Evolutionary conservation across 1,284 basidiomycete species (phyloP).

Genomic region (Thelephora terrestris): DNA sequence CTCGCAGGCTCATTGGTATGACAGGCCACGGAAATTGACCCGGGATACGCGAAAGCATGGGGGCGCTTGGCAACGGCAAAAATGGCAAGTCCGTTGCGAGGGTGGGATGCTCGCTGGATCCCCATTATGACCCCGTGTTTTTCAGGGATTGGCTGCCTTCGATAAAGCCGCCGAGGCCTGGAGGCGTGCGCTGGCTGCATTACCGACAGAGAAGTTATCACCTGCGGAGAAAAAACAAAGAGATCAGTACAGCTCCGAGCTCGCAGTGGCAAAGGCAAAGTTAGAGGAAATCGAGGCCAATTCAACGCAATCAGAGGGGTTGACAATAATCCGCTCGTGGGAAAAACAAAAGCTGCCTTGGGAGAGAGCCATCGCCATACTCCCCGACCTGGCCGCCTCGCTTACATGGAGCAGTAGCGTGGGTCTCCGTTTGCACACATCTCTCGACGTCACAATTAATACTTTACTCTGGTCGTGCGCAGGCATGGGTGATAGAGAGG

Average conservation of each 20-base stretch:
- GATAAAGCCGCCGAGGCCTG: conserved; percentile 13
- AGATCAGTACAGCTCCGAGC: conserved; percentile 17
- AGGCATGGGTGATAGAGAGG: conserved; percentile 26
- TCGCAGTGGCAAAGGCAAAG: conserved; percentile 8
- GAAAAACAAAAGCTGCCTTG: no score
- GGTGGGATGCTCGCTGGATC: no score
- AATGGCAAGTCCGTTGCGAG: conserved; percentile 20
- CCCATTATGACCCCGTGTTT: no score
- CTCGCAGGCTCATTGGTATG: background rate
- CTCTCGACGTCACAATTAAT: background rate
- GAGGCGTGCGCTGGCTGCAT: conserved; percentile 15
- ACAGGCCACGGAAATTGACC: conserved; percentile 25
- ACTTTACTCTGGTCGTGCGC: background rate
- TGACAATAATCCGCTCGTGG: no score
- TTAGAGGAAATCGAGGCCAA: no score
- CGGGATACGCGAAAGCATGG: conserved; percentile 27
- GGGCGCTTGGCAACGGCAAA: conserved; percentile 22
- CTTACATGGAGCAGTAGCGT: conserved; percentile 12
- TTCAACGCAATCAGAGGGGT: no score
- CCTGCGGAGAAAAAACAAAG: conserved; percentile 18
- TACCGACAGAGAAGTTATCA: conserved; percentile 14
- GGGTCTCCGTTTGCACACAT: conserved; percentile 5
- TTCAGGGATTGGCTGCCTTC: no score
- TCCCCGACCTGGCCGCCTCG: conserved; percentile 8
- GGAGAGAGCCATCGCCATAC: conserved; percentile 13